Percentiles rank a stretch among this genome's conserved stretches.
phyloP scores from a whole-genome alignment of 1,139 yeast species.

The Hyphopichia fennica region DNA sequence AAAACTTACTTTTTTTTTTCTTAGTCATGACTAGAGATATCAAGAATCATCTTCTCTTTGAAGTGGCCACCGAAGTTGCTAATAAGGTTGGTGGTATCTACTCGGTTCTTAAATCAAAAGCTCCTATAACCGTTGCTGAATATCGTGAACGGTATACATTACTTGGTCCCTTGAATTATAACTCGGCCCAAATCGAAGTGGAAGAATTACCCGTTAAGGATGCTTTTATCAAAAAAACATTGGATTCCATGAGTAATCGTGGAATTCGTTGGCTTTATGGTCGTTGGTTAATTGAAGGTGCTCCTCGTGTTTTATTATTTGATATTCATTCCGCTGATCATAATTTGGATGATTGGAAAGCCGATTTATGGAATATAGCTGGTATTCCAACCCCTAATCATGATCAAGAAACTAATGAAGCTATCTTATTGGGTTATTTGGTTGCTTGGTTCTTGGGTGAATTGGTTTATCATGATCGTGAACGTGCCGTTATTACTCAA shows the following conservation, averaged over 20 bases:
- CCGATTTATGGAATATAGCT: slow-evolving; percentile 87
- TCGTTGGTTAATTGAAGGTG: slow-evolving; percentile 96
- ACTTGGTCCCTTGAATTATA: slow-evolving; percentile 81
- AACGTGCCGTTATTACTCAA: slow-evolving; percentile 88
- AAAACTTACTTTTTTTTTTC: not conserved
- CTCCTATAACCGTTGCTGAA: slow-evolving; percentile 94
- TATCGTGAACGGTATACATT: slow-evolving; percentile 84
- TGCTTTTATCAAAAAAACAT: slow-evolving; percentile 57
- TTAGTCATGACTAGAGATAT: slow-evolving; percentile 66
- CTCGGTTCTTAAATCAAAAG: slow-evolving; percentile 93
- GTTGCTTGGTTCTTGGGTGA: slow-evolving; percentile 98
- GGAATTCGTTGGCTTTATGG: slow-evolving; percentile 89
- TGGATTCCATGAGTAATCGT: slow-evolving; percentile 72
- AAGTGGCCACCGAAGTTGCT: slow-evolving; percentile 97
- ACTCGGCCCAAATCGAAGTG: slow-evolving; percentile 87
- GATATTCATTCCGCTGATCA: slow-evolving; percentile 76
- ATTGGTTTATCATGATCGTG: slow-evolving; percentile 75
- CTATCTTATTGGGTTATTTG: slow-evolving; percentile 86
- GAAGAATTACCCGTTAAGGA: slow-evolving; percentile 80
- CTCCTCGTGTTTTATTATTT: slow-evolving; percentile 87
- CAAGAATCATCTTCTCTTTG: slow-evolving; percentile 83
- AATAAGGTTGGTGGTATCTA: slow-evolving; percentile 97
- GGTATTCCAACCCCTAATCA: slow-evolving; percentile 93
- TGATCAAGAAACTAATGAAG: slow-evolving; percentile 87
- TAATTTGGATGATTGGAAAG: slow-evolving; percentile 86